Conservation (phyloP, 2,329 filamentous ascomycete genomes). For the Fusarium oxysporum region DNA sequence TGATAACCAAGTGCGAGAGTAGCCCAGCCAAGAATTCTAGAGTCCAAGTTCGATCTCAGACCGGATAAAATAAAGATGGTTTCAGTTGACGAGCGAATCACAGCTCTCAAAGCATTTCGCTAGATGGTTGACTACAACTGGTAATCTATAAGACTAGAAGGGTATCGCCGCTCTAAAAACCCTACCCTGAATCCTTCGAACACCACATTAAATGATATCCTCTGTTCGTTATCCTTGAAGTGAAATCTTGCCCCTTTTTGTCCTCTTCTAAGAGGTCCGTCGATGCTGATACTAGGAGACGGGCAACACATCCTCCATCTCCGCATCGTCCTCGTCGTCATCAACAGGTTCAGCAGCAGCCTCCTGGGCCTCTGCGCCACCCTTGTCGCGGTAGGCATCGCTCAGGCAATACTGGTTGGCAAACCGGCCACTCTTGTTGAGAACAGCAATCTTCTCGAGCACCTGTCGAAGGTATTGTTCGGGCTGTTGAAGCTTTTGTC, state of each 20-base stretch:
- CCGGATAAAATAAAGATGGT: neutral
- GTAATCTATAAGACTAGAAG: slow-evolving; percentile 34
- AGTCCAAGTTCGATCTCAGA: neutral
- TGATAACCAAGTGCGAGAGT: slow-evolving; percentile 6
- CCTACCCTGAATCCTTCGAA: slow-evolving; percentile 27
- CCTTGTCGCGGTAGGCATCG: slow-evolving; percentile 61
- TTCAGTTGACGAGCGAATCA: neutral
- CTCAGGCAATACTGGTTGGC: slow-evolving; percentile 88
- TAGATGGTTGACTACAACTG: slow-evolving; percentile 30
- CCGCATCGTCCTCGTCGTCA: slow-evolving; percentile 72
- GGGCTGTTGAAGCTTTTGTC: slow-evolving; percentile 82
- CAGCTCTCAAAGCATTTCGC: slow-evolving; percentile 4
- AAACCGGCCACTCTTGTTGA: slow-evolving; percentile 86
- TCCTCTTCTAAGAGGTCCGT: neutral
- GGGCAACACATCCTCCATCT: slow-evolving; percentile 82
- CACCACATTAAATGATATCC: slow-evolving; percentile 18
- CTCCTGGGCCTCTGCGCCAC: slow-evolving; percentile 60
- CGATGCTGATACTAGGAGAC: slow-evolving; percentile 29
- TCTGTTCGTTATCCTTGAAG: neutral
- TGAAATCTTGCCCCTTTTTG: neutral
- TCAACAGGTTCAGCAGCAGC: slow-evolving; percentile 68
- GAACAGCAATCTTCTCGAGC: slow-evolving; percentile 82
- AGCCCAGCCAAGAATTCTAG: slow-evolving; percentile 11
- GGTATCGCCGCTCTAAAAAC: slow-evolving; percentile 48
- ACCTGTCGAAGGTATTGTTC: slow-evolving; percentile 92